phyloP scores from a whole-genome alignment of 306 rosid species.

The Hippophae tibetana region DNA sequence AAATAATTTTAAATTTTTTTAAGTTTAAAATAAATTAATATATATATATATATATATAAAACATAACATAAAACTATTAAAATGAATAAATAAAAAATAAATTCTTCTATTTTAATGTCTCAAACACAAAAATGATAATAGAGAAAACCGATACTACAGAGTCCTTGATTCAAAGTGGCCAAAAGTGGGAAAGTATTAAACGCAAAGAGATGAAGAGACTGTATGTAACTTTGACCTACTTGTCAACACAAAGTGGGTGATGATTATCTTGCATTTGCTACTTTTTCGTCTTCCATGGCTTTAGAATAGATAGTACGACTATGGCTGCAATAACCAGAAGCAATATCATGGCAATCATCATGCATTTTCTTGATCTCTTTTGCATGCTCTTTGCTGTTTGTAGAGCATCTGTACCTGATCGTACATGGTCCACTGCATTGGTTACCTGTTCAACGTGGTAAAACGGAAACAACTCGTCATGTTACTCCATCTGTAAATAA shows the following conservation, averaged over 20 bases:
- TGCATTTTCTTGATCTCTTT: constrained; percentile 79
- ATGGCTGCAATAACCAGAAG: constrained; percentile 54
- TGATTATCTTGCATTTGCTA: constrained; percentile 11
- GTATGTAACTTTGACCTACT: background rate
- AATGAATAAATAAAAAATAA: too few relatives aligned
- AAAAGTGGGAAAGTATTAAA: background rate
- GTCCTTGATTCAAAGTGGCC: too few relatives aligned
- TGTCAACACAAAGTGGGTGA: background rate
- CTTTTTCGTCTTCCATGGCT: constrained; percentile 62
- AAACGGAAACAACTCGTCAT: background rate
- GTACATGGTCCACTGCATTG: constrained; percentile 73
- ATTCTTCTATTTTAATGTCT: too few relatives aligned
- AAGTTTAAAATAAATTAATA: too few relatives aligned
- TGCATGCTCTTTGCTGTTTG: constrained; percentile 65
- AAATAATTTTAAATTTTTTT: too few relatives aligned
- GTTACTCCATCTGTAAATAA: background rate
- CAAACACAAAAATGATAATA: too few relatives aligned
- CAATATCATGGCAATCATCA: constrained; percentile 61
- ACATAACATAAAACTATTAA: too few relatives aligned
- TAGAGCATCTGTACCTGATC: constrained; percentile 59
- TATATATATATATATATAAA: too few relatives aligned
- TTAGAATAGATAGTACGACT: constrained; percentile 44
- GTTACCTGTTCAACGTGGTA: constrained; percentile 42
- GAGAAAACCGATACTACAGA: too few relatives aligned
- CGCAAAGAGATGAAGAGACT: background rate